These are phyloP conservation scores for Exidia glandulosa DNA, from an alignment of 768 basidiomycete genomes.

Conservation along the genomic window DNA sequence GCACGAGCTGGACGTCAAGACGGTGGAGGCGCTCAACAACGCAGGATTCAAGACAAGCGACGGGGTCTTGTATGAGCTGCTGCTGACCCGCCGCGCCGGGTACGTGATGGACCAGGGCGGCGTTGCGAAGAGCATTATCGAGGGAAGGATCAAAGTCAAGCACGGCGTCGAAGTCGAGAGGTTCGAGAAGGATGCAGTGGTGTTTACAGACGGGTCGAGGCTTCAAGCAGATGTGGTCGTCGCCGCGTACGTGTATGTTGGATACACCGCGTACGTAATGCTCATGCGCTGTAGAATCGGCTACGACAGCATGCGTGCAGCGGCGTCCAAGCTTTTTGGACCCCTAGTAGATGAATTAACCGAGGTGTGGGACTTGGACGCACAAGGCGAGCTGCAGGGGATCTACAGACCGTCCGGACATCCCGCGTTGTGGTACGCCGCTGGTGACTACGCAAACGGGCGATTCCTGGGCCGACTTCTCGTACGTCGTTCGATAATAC, in stretches of 20 bases:
- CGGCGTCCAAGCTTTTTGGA: conserved; percentile 23
- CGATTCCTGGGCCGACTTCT: background rate
- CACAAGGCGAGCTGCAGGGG: conserved; percentile 28
- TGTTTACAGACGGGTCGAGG: conserved; percentile 7
- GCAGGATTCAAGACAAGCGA: background rate
- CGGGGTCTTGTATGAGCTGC: background rate
- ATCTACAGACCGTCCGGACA: conserved; percentile 31
- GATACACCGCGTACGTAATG: conserved; percentile 5
- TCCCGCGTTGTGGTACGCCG: conserved; percentile 10
- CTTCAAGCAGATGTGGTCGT: conserved; percentile 8
- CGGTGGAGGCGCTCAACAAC: conserved; percentile 16
- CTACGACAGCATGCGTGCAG: conserved; percentile 21
- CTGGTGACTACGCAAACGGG: background rate
- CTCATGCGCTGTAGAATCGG: conserved; percentile 14
- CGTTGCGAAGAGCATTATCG: conserved; percentile 9
- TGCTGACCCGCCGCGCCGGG: background rate
- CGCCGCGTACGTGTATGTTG: background rate
- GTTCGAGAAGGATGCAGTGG: conserved; percentile 1
- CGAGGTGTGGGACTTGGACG: conserved; percentile 29
- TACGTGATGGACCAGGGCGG: conserved; percentile 8
- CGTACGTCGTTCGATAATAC: background rate
- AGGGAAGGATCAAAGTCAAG: conserved; percentile 12
- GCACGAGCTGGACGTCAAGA: background rate
- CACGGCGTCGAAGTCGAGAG: conserved; percentile 9
- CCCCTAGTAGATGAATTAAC: conserved; percentile 21